Base-by-base conservation (phyloP, 2,329 filamentous ascomycete genomes). In the Aplosporella prunicola region DNA sequence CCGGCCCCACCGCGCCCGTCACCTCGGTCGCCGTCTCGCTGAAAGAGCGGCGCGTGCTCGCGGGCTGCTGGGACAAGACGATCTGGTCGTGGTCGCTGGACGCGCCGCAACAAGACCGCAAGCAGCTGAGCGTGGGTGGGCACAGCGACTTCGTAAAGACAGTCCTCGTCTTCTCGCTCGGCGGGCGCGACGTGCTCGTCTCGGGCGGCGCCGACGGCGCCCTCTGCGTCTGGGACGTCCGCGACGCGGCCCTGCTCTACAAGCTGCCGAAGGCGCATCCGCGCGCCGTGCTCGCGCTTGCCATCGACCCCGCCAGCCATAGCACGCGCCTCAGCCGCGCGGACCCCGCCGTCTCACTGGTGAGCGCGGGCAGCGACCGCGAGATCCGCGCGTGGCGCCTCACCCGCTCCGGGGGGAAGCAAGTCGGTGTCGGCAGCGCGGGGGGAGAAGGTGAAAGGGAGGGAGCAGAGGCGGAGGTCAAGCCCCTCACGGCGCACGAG, bases 71-170 rank as follows among this genome's bases (percentile, higher is more conserved):
- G 91, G 89, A 98, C 63, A 94, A 93, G 63, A 72, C 76, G 14
- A 73, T 96, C 41, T 94, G 87, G 79, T 82, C 81, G 20, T 95
- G 86, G 82, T 71, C 51, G 2, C 16, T 41, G 6, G 13, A 22
- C 26, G 8, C 9, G 30, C 36, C 18, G 15, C 11, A 10, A 22
- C 83, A n/a, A 8, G 7, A 14, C 15, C 27, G 4, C 13, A 14
- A n/a, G 5, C n/a, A n/a, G n/a, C n/a, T n/a, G n/a, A n/a, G n/a
- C 27, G 13, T 20, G 26, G 15, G 26, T 32, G 87, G 86, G 4
- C 89, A 96, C 58, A 69, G 74, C 2, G 91, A 98, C 62, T 98
- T 98, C 54, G 82, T 98, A 50, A 95, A 95, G 62, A 71, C 82
- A 4, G 64, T 96, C 3, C 62, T 82, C 10, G 77, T 72, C 47